These are phyloP conservation scores for Entomophthora muscae DNA, from an alignment of 371 early-diverging fungal species.

Conservation along the genomic window DNA sequence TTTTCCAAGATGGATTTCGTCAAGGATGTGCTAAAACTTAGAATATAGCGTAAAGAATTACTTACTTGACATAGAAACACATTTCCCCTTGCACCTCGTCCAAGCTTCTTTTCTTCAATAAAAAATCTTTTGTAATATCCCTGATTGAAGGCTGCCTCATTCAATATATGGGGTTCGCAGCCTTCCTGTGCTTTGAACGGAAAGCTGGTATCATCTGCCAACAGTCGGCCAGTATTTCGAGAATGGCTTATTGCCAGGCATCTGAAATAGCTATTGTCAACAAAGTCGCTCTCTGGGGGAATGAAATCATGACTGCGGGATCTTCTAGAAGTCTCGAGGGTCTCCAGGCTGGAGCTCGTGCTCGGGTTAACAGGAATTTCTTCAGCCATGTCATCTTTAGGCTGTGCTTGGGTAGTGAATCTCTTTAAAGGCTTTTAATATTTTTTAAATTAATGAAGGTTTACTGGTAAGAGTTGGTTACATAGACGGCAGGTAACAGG, in stretches of 20 bases:
- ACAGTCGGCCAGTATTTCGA: not conserved
- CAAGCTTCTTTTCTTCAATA: constrained; percentile 66
- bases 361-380: constrained; percentile 7
- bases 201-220: constrained; percentile 2
- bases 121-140: constrained; percentile 94
- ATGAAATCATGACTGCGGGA: constrained; percentile 7
- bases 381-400: not conserved
- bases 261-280: constrained; percentile 48
- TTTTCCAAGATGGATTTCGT: constrained; percentile 57
- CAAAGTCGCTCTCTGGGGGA: constrained; percentile 22
- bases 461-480: constrained; percentile 3
- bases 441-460: not conserved
- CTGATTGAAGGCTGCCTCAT: constrained; percentile 45
- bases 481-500: not conserved
- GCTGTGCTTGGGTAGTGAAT: too few relatives aligned
- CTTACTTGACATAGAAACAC: constrained; percentile 69
- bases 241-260: constrained; percentile 7
- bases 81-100: constrained; percentile 76
- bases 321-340: not conserved
- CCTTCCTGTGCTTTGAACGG: constrained; percentile 9
- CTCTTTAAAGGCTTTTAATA: not conserved
- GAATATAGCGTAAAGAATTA: not conserved
- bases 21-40: constrained; percentile 41
- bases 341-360: not conserved
- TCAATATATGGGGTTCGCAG: constrained; percentile 12